Percentiles rank a stretch among this genome's conserved stretches.
Evolutionary conservation across 2,329 filamentous ascomycete genomes (phyloP).

Genomic region (Nemania serpens): DNA sequence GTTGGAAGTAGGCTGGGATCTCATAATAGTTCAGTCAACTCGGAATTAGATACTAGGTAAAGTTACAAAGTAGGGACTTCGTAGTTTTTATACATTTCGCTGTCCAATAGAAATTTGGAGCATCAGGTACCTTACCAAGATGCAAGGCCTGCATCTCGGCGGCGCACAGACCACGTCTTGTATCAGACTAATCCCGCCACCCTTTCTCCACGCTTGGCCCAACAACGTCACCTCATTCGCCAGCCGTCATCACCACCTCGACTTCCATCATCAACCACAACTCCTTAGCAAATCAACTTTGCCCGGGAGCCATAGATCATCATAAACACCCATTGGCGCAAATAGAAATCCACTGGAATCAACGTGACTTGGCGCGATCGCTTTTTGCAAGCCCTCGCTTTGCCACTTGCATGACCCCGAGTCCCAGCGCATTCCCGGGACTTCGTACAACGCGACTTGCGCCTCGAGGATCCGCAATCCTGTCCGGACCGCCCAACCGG

Average conservation of each 20-base stretch:
- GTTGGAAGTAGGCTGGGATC: background rate
- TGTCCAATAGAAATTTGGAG: conserved; percentile 16
- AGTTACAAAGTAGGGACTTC: too few relatives aligned
- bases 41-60: too few relatives aligned
- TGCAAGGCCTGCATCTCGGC: background rate
- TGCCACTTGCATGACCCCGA: background rate
- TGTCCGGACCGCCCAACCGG: background rate
- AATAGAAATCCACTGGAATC: background rate
- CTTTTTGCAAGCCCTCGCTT: too few relatives aligned
- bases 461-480: background rate
- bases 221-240: conserved; percentile 19
- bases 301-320: background rate
- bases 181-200: conserved; percentile 6
- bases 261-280: conserved; percentile 13
- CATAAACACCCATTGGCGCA: background rate
- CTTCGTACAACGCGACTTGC: conserved; percentile 17
- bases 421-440: background rate
- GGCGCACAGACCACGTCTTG: conserved; percentile 20
- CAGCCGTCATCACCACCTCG: conserved; percentile 20
- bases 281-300: conserved; percentile 3
- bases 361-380: background rate
- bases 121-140: background rate
- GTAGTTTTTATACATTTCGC: background rate
- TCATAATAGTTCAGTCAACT: too few relatives aligned
- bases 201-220: background rate